Evolutionary conservation across 495 filamentous ascomycete genomes (phyloP).

Genomic region (Daldinia loculata): DNA sequence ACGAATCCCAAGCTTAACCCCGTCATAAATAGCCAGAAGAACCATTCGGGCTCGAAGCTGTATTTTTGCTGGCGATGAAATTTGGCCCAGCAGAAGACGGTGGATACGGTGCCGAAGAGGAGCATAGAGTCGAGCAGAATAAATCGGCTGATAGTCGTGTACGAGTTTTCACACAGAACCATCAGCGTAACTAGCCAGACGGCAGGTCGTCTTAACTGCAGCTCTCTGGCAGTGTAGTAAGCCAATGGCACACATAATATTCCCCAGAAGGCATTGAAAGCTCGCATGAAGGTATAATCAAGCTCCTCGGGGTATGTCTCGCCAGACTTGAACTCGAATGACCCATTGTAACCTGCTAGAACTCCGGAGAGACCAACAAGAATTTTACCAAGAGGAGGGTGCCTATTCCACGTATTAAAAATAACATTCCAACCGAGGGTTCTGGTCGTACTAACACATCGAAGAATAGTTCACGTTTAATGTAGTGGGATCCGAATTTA

Average conservation of each 20-base stretch:
- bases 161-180: conserved; percentile 98
- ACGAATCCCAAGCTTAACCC: conserved; percentile 96
- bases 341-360: conserved; percentile 97
- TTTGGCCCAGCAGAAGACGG: conserved; percentile 93
- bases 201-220: conserved; percentile 83
- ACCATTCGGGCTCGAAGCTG: conserved; percentile 91
- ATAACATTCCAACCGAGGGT: conserved; percentile 12
- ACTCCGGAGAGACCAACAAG: conserved; percentile 95
- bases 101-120: conserved; percentile 96
- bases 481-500: conserved; percentile 98
- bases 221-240: conserved; percentile 91
- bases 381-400: conserved; percentile 97
- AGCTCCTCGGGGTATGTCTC: conserved; percentile 92
- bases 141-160: conserved; percentile 97
- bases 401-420: conserved; percentile 48
- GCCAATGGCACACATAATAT: conserved; percentile 92
- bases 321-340: conserved; percentile 99
- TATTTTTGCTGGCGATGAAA: conserved; percentile 86
- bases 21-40: conserved; percentile 87
- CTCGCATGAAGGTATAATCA: conserved; percentile 97
- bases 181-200: conserved; percentile 96
- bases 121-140: conserved; percentile 98
- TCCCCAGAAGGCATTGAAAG: conserved; percentile 96
- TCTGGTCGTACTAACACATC: conserved; percentile 69
- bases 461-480: conserved; percentile 99